A percentile compares a stretch with the other conserved stretches of the same genome.
Conservation (phyloP, 2,329 filamentous ascomycete species). For the Xylaria sp. region DNA sequence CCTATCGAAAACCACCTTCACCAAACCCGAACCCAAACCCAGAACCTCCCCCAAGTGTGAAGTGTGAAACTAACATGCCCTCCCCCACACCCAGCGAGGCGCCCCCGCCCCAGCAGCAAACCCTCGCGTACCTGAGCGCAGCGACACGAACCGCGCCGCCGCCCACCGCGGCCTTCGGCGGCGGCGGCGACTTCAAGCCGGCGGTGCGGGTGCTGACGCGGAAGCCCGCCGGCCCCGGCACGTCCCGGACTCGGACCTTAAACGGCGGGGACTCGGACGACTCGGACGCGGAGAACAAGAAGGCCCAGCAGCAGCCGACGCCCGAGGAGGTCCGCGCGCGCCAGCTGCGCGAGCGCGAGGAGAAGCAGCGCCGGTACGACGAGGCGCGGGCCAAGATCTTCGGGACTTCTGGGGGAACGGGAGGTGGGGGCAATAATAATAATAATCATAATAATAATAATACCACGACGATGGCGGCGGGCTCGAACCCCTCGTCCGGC, state of each 20-base stretch:
- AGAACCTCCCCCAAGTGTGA: too few relatives aligned
- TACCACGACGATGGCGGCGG: too few relatives aligned
- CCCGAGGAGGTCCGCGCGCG: slow-evolving; percentile 78
- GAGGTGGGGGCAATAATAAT: too few relatives aligned
- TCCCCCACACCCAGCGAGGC: slow-evolving; percentile 62
- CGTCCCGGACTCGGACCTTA: background rate
- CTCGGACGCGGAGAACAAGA: slow-evolving; percentile 62
- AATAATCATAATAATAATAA: too few relatives aligned
- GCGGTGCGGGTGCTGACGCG: slow-evolving; percentile 83
- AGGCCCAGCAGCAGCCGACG: slow-evolving; percentile 64
- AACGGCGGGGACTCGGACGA: slow-evolving; percentile 58
- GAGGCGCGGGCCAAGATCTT: slow-evolving; percentile 88
- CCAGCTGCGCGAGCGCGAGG: slow-evolving; percentile 78
- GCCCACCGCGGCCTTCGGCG: too few relatives aligned
- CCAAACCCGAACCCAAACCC: too few relatives aligned
- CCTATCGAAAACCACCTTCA: too few relatives aligned
- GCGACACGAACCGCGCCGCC: slow-evolving; percentile 13
- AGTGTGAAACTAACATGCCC: slow-evolving; percentile 1
- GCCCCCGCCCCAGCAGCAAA: slow-evolving; percentile 55
- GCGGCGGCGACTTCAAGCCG: slow-evolving; percentile 71
- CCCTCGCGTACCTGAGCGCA: slow-evolving; percentile 70
- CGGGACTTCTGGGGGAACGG: slow-evolving; percentile 46
- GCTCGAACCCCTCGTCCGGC: slow-evolving; percentile 51
- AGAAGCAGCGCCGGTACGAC: slow-evolving; percentile 88
- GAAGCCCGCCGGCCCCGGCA: slow-evolving; percentile 62